Evolutionary conservation across 2,329 filamentous ascomycete genomes (phyloP), one percentile per base, ranked within the genome.

Genomic region (Aspergillus ochraceus): DNA sequence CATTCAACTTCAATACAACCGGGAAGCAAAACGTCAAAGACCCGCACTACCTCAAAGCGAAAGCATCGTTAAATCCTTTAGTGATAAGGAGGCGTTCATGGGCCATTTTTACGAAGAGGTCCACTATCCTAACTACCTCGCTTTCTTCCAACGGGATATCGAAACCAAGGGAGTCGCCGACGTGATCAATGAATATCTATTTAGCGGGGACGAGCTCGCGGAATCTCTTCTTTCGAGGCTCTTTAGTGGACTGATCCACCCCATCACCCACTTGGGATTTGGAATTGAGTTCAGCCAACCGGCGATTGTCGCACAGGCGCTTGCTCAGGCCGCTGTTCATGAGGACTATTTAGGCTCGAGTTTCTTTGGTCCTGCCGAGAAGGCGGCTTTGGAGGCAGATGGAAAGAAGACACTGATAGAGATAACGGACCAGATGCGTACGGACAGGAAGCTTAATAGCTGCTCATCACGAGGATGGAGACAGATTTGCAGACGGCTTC

Each of bases 211-310:
- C 47, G 80, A 83, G 24, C 75, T 80, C n/a, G 84, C 85, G 8
- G 83, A 90, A 6, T 84, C 87, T 58, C 75, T 94, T 76, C 77
- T 91, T 4, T 78, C 81, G 1, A 81, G 89, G 4, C 77, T 91
- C 69, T 90, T 83, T 64, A 81, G 81, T 4, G 86, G 85, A 76
- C 26, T 55, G 64, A 68, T 90, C 6, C 90, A 95, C 69, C 90
- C 91, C 4, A 77, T 93, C 30, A 92, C 96, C 62, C 90, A 95
- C 73, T 82, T 94, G 20, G 89, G 90, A 60, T 92, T 90, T 69
- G 91, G 90, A 11, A 72, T 96, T 42, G 91, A 95, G 70, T 94
- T 90, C 79, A 68, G 80, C 4, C 90, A 93, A 70, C 90, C 90
- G 1, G 88, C 87, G 30, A 86, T 95, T 60, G 83, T 96, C 20